Base-by-base conservation (phyloP, 2,329 filamentous ascomycete genomes). In the Orbilia javanica region DNA sequence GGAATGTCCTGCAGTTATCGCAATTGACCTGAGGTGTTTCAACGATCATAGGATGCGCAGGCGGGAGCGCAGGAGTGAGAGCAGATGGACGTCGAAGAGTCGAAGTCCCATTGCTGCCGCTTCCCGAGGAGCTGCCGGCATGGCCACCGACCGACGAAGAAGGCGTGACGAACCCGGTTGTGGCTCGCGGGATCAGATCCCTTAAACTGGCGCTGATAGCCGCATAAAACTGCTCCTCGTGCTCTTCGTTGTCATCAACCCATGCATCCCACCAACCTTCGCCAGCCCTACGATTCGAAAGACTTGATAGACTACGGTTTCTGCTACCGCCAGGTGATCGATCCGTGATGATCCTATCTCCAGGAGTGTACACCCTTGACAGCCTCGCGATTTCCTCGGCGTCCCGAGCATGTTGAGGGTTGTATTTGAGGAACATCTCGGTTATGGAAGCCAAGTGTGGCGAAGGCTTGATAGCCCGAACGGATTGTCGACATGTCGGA, bases 401-500 rank as follows among this genome's bases (percentile, higher is more conserved):
- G 0, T 89, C 87, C 82, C 91, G 92, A 27, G 86, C 90, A 81
- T 92, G 91, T 18, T 89, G 89, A 0, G 96, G 95, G 82, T 97
- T 93, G 52, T 92, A 90, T 27, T 90, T 87, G 39, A 97, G 85
- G 81, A 93, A 94, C 88, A 97, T 95, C 70, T 98, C 95, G 76
- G 99, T 86, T 53, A 98, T 86, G 1, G 94, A 97, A 7, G 91
- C 94, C 64, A 97, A 92, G 25, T 92, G 94, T 73, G 96, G 93
- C 88, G 98, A 96, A 82, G 93, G 93, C 83, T 91, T 90, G 50
- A 95, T 97, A 82, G 92, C 93, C 79, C 94, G 91, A 78, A 99
- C 95, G 11, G 88, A 85, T 53, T 94, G 93, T 80, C 96, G 93
- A 85, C 96, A 99, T 85, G 93, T 92, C 46, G 96, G 96, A 85